Evolutionary conservation across 148 eudicot genomes (phyloP).

Genomic region (Rhododendron griersonianum): DNA sequence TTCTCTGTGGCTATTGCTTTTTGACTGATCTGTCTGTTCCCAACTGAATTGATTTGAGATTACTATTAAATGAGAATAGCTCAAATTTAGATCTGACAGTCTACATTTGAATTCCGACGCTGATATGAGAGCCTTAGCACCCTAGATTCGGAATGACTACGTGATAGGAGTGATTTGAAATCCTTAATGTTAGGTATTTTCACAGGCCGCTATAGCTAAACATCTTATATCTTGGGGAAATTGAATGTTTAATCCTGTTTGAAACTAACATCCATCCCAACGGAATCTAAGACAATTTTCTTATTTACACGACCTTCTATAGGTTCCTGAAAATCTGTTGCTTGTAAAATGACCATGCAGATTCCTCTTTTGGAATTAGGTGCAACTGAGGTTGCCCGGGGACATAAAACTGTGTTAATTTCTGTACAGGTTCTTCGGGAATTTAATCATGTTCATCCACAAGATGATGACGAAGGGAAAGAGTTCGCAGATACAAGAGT

Average conservation of each 20-base stretch:
- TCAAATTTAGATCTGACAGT: background rate
- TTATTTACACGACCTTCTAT: background rate
- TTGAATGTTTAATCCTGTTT: background rate
- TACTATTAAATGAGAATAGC: background rate
- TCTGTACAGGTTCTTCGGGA: constrained; percentile 83
- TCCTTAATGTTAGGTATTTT: background rate
- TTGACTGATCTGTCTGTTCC: background rate
- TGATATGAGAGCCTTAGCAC: background rate
- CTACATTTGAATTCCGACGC: background rate
- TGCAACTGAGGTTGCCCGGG: background rate
- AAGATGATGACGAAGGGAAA: constrained; percentile 89
- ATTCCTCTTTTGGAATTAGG: background rate
- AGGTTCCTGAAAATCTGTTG: constrained; percentile 1
- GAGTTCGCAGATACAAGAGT: constrained; percentile 81
- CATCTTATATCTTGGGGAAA: background rate
- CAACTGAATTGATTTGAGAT: background rate
- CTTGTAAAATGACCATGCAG: background rate
- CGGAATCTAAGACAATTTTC: background rate
- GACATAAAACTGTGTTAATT: background rate
- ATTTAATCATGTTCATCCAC: constrained; percentile 96
- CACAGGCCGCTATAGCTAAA: background rate
- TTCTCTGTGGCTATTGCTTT: background rate
- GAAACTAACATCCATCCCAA: background rate
- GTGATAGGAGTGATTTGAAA: background rate
- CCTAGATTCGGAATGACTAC: background rate